phyloP scores from a whole-genome alignment of 2,329 filamentous ascomycete genomes.

The Fusarium multiceps region DNA sequence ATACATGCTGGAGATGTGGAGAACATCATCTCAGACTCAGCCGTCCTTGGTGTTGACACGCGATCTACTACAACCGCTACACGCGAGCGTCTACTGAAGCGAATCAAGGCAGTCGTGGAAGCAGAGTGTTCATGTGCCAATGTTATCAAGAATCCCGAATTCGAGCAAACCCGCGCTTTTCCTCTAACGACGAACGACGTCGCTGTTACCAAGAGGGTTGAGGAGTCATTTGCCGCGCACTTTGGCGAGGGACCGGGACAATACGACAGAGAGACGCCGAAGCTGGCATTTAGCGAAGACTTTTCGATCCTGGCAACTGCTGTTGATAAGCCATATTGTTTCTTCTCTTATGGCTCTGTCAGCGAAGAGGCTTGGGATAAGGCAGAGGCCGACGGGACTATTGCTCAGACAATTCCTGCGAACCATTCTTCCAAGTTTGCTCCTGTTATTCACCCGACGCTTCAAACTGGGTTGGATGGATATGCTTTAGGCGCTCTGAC shows the following conservation, averaged over 20 bases:
- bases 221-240: conserved; percentile 56
- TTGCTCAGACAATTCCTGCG: conserved; percentile 35
- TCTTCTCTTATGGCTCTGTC: conserved; percentile 38
- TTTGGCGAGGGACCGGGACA: conserved; percentile 50
- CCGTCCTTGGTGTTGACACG: conserved; percentile 56
- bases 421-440: conserved; percentile 46
- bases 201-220: conserved; percentile 54
- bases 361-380: conserved; percentile 32
- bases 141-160: conserved; percentile 55
- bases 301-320: conserved; percentile 53
- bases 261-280: conserved; percentile 53
- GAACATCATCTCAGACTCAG: conserved; percentile 59
- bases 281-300: conserved; percentile 65
- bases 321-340: conserved; percentile 30
- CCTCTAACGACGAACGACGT: conserved; percentile 66
- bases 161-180: conserved; percentile 55
- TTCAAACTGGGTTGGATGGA: conserved; percentile 32
- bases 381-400: conserved; percentile 15
- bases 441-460: conserved; percentile 40
- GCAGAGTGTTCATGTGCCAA: conserved; percentile 65
- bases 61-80: conserved; percentile 50
- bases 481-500: conserved; percentile 12
- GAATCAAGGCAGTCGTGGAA: conserved; percentile 58
- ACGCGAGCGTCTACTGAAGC: conserved; percentile 49
- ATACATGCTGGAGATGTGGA: conserved; percentile 56